Evolutionary conservation across 345 rosid species (phyloP), one percentile per base, ranked within the genome.

Genomic region (Rhizophora mangle): DNA sequence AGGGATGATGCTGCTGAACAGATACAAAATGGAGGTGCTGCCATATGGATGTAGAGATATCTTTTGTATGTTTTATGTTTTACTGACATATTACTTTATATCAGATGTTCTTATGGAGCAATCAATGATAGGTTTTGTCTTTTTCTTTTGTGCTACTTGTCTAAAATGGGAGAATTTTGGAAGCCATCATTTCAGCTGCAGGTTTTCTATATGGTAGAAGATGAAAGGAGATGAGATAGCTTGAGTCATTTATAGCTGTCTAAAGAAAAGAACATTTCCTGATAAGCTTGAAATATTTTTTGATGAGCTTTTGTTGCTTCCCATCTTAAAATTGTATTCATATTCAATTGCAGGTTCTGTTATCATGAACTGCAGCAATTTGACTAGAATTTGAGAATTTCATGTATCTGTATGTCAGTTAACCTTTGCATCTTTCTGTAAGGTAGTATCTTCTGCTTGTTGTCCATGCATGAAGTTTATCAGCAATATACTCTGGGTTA

Each of bases 141-240:
- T 58, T 62, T 27, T 54, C 37, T 68, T 67, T 2, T 31, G 46
- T 16, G 16, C 39, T 7, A 37, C 21, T 62, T 39, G 37, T 55
- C 51, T 60, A 39, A 24, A 37, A 34, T 20, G 37, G 9, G 60
- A 18, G 47, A n/a, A 60, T 30, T 60, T 71, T 32, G 29, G 24
- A 60, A 57, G 68, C 32, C 68, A 74, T 19, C 60, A 53, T 65
- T 57, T 21, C 19, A 56, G 54, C 32, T 36, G 29, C 54, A 20
- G 77, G 60, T 22, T 71, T 59, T 69, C 68, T 49, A 47, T 64
- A 68, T 60, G 26, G 34, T 37, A 60, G 30, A 30, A 36, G 43
- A 65, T 52, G 58, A 21, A 62, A 51, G 68, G 5, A 39, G 36
- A 8, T 39, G 47, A 34, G 8, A 21, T 56, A 16, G 46, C 49